phyloP scores from a whole-genome alignment of 495 filamentous ascomycete species.

The Cudoniella acicularis region DNA sequence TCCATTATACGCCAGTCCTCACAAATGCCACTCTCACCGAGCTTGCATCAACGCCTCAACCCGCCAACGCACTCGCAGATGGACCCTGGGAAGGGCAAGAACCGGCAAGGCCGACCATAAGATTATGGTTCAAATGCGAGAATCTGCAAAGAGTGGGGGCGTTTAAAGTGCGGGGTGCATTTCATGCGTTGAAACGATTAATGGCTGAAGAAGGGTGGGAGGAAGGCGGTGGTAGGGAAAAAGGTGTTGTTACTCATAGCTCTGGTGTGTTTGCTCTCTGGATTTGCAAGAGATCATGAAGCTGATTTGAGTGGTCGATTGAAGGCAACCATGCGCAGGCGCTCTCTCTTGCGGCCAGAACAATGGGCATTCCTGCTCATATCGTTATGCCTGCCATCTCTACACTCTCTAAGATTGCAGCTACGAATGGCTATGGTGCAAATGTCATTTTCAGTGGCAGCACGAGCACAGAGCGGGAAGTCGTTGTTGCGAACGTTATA shows the following conservation, averaged over 20 bases:
- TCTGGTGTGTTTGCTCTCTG: slow-evolving; percentile 65
- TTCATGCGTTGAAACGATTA: slow-evolving; percentile 79
- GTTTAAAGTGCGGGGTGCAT: slow-evolving; percentile 90
- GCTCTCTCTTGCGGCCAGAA: slow-evolving; percentile 77
- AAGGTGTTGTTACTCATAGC: slow-evolving; percentile 88
- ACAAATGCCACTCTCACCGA: slow-evolving; percentile 69
- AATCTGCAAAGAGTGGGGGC: slow-evolving; percentile 88
- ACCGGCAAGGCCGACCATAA: slow-evolving; percentile 61
- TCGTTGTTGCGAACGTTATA: slow-evolving; percentile 63
- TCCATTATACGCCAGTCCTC: slow-evolving; percentile 81
- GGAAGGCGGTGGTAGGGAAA: slow-evolving; percentile 43
- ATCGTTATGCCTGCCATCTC: slow-evolving; percentile 90
- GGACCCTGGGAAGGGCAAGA: slow-evolving; percentile 54
- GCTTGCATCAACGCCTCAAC: slow-evolving; percentile 71
- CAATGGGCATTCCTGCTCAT: slow-evolving; percentile 56
- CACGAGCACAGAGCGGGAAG: slow-evolving; percentile 78
- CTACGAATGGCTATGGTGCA: slow-evolving; percentile 70
- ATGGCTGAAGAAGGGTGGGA: slow-evolving; percentile 58
- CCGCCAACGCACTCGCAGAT: slow-evolving; percentile 40
- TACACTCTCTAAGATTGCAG: slow-evolving; percentile 80
- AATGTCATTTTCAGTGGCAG: slow-evolving; percentile 78
- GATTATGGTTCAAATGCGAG: slow-evolving; percentile 95
- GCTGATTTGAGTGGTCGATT: no score
- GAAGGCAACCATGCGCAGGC: slow-evolving; percentile 95
- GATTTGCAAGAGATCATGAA: no score